Evolutionary conservation across 2,329 filamentous ascomycete genomes (phyloP).

Genomic region (Alternaria angustiovoidea): DNA sequence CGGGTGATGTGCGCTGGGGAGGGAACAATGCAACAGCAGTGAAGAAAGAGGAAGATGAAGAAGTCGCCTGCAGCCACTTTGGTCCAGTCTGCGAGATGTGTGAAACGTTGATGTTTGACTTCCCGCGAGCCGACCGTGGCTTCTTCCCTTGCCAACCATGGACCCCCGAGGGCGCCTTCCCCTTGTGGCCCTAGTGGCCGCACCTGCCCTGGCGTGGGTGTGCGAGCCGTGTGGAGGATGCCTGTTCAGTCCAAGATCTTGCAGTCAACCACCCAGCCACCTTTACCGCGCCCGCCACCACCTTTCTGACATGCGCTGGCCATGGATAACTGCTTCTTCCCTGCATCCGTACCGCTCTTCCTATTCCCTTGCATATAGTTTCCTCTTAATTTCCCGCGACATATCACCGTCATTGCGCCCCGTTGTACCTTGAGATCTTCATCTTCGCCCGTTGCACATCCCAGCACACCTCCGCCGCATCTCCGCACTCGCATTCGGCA

Average conservation of each 20-base stretch:
- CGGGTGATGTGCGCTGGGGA: slow-evolving; percentile 1
- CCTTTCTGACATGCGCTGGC: slow-evolving; percentile 30
- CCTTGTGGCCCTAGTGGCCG: slow-evolving; percentile 7
- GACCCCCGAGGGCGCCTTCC: slow-evolving; percentile 5
- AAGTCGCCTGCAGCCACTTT: background rate
- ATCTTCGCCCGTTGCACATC: slow-evolving; percentile 13
- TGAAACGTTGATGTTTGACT: slow-evolving; percentile 19
- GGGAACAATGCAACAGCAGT: slow-evolving; percentile 2
- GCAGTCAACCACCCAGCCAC: slow-evolving; percentile 17
- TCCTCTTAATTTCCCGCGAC: slow-evolving; percentile 16
- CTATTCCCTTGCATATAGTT: slow-evolving; percentile 32
- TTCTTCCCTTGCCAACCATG: background rate
- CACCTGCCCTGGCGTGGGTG: slow-evolving; percentile 2
- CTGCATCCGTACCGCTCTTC: slow-evolving; percentile 18
- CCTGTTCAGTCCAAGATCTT: slow-evolving; percentile 1
- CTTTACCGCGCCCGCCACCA: slow-evolving; percentile 19
- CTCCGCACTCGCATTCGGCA: slow-evolving; percentile 12
- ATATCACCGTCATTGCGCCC: slow-evolving; percentile 14
- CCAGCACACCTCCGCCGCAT: slow-evolving; percentile 19
- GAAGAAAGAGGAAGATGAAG: slow-evolving; percentile 1
- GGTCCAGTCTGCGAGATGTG: background rate
- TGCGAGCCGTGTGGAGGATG: slow-evolving; percentile 10
- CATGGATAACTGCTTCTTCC: slow-evolving; percentile 21
- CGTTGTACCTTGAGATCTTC: slow-evolving; percentile 2
- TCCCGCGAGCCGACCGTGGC: background rate